Percentiles rank a stretch among this genome's conserved stretches.
phyloP scores from a whole-genome alignment of 805 yeast genomes.

The Suhomyces sp. region DNA sequence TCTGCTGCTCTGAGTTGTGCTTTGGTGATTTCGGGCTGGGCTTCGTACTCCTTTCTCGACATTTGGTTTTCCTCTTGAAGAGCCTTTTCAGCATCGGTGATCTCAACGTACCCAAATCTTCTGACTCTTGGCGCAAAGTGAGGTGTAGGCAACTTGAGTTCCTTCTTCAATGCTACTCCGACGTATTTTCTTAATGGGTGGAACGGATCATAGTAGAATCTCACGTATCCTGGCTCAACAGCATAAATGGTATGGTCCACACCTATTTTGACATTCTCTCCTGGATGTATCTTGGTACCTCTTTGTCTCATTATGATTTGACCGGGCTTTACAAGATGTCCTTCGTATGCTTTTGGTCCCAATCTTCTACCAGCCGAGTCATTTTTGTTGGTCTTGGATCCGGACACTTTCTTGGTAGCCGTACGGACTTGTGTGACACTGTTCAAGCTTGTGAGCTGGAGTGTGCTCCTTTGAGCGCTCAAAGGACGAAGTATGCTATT shows the following conservation, averaged over 20 bases:
- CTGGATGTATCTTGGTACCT: slow-evolving; percentile 93
- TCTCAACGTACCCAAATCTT: slow-evolving; percentile 69
- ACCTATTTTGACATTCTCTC: slow-evolving; percentile 87
- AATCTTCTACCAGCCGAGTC: slow-evolving; percentile 94
- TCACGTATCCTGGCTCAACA: slow-evolving; percentile 86
- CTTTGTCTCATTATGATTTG: slow-evolving; percentile 90
- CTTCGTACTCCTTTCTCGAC: slow-evolving; percentile 65
- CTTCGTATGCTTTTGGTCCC: slow-evolving; percentile 87
- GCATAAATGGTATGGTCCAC: slow-evolving; percentile 93
- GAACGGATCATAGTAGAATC: slow-evolving; percentile 91
- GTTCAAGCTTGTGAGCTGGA: slow-evolving; percentile 1
- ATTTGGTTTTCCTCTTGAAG: slow-evolving; percentile 56
- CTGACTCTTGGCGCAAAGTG: slow-evolving; percentile 88
- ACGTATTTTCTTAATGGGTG: slow-evolving; percentile 89
- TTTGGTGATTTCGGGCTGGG: slow-evolving; percentile 49
- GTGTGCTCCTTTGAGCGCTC: not conserved
- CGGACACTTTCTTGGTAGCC: slow-evolving; percentile 92
- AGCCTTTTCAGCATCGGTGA: slow-evolving; percentile 51
- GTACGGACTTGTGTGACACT: slow-evolving; percentile 57
- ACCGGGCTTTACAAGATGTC: slow-evolving; percentile 72
- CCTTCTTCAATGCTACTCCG: slow-evolving; percentile 75
- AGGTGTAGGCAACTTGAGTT: slow-evolving; percentile 71
- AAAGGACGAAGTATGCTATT: slow-evolving; percentile 3
- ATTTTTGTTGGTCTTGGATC: slow-evolving; percentile 89
- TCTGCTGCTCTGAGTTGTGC: slow-evolving; percentile 39